Evolutionary conservation across 164 flowering plant genomes (phyloP).

Genomic region (Macadamia integrifolia): DNA sequence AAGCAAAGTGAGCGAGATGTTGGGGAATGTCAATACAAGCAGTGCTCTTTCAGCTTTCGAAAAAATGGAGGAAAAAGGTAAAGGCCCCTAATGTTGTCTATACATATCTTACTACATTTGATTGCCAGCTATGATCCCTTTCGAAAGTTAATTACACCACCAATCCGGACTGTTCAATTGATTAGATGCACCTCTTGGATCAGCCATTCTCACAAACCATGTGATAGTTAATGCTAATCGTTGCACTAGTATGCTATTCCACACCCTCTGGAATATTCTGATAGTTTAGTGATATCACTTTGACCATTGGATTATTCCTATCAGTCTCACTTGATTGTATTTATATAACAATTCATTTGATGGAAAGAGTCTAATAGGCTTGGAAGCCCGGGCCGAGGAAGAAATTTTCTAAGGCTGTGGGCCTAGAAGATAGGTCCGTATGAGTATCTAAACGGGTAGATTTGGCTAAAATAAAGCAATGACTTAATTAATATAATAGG

Average conservation of each 20-base stretch:
- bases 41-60: constrained; percentile 96
- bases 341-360: too few relatives aligned
- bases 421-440: too few relatives aligned
- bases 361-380: too few relatives aligned
- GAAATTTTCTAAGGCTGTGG: too few relatives aligned
- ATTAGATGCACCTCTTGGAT: neutral
- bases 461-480: too few relatives aligned
- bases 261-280: neutral
- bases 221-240: neutral
- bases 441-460: too few relatives aligned
- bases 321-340: too few relatives aligned
- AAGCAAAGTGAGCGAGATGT: constrained; percentile 87
- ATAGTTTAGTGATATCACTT: too few relatives aligned
- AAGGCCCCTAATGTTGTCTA: neutral
- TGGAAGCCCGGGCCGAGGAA: too few relatives aligned
- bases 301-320: too few relatives aligned
- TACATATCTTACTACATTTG: neutral
- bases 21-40: constrained; percentile 92
- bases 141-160: neutral
- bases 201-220: neutral
- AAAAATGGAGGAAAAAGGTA: constrained; percentile 98
- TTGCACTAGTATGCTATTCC: too few relatives aligned
- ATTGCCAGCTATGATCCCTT: neutral
- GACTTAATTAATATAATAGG: too few relatives aligned
- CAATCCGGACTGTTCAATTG: neutral